Evolutionary conservation across 2,329 filamentous ascomycete species (phyloP).

Genomic region (Aureobasidium uvarum): DNA sequence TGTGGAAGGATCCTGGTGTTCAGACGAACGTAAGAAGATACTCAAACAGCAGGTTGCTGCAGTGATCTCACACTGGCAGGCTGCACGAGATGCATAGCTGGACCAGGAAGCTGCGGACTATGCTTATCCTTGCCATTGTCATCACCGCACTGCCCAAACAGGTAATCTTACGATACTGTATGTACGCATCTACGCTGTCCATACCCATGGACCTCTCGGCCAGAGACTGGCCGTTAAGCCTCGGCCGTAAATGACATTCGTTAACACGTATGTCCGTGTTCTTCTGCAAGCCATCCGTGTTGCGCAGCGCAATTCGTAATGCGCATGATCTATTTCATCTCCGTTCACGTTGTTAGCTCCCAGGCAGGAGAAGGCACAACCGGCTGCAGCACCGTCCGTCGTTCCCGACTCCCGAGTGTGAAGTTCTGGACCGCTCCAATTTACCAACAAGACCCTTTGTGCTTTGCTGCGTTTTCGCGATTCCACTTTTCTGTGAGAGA

Average conservation of each 20-base stretch:
- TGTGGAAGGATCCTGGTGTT: slow-evolving; percentile 20
- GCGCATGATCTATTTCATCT: neutral
- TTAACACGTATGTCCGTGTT: neutral
- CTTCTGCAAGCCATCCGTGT: slow-evolving; percentile 11
- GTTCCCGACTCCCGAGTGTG: neutral
- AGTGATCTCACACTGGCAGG: slow-evolving; percentile 2
- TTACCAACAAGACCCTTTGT: neutral
- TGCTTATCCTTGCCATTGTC: neutral
- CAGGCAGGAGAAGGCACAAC: too few species aligned
- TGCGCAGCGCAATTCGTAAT: neutral
- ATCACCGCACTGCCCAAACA: neutral
- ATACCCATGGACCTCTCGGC: neutral
- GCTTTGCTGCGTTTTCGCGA: neutral
- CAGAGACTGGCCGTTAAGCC: neutral
- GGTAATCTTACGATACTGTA: neutral
- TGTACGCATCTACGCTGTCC: neutral
- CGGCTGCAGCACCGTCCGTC: neutral
- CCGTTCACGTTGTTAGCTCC: neutral
- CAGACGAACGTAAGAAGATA: slow-evolving; percentile 4
- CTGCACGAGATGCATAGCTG: neutral
- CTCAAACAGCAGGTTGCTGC: slow-evolving; percentile 7
- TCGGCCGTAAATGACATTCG: neutral
- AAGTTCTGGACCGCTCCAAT: slow-evolving; percentile 5
- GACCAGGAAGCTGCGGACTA: neutral
- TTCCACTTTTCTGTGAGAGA: neutral